These are phyloP conservation scores for Cercospora sojina DNA, from an alignment of 2,329 filamentous ascomycete species.

Conservation along the genomic window DNA sequence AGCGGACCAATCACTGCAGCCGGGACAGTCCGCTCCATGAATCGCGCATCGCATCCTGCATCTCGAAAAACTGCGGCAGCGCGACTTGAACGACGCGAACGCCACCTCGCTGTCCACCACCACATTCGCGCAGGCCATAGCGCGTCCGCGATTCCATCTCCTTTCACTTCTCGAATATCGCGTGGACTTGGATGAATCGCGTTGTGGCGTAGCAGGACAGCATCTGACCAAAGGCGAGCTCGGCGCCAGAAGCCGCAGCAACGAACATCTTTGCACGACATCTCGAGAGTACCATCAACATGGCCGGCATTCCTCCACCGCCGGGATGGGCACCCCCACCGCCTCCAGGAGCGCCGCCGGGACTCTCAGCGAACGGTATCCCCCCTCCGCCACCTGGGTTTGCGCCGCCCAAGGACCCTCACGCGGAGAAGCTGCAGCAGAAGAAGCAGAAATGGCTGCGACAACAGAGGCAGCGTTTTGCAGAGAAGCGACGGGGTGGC, in stretches of 20 bases:
- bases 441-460: slow-evolving; percentile 99
- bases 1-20: not conserved
- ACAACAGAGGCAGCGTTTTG: slow-evolving; percentile 85
- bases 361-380: slow-evolving; percentile 42
- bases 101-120: slow-evolving; percentile 18
- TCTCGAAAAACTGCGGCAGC: slow-evolving; percentile 11
- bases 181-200: slow-evolving; percentile 3
- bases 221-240: slow-evolving; percentile 21
- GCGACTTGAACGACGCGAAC: slow-evolving; percentile 10
- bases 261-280: slow-evolving; percentile 13
- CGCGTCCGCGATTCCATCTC: slow-evolving; percentile 23
- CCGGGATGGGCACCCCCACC: slow-evolving; percentile 60
- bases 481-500: slow-evolving; percentile 93
- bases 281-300: slow-evolving; percentile 33
- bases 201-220: slow-evolving; percentile 3
- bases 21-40: slow-evolving; percentile 5
- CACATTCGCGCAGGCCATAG: slow-evolving; percentile 36
- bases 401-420: slow-evolving; percentile 74
- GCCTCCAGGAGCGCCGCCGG: slow-evolving; percentile 51
- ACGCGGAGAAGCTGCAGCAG: slow-evolving; percentile 90
- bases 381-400: slow-evolving; percentile 80
- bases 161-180: not conserved
- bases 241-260: slow-evolving; percentile 30
- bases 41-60: slow-evolving; percentile 2
- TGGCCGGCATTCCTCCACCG: slow-evolving; percentile 65